These are phyloP conservation scores for Coemansia sp. DNA, from an alignment of 192 early-diverging fungal species.

Conservation along the genomic window DNA sequence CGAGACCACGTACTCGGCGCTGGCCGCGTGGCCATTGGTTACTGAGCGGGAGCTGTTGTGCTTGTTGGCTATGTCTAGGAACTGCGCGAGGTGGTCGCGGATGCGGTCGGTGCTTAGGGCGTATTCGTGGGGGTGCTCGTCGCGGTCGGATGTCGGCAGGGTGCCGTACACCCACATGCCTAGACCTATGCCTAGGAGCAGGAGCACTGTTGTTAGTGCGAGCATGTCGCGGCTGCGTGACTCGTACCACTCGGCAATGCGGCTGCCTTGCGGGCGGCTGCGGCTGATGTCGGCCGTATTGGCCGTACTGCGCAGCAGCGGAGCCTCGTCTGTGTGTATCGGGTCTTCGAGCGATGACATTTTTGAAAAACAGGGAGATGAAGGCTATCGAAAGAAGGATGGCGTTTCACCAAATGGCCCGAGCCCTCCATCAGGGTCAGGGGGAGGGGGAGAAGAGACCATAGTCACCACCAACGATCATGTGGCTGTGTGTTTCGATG, in stretches of 20 bases:
- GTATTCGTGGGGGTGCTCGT: conserved; percentile 43
- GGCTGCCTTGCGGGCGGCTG: conserved; percentile 3
- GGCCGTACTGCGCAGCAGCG: not conserved
- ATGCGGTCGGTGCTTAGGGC: conserved; percentile 40
- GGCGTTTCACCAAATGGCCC: too few relatives aligned
- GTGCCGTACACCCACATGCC: conserved; percentile 52
- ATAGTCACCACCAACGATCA: too few relatives aligned
- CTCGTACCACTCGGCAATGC: conserved; percentile 21
- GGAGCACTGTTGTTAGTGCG: conserved; percentile 27
- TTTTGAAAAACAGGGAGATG: not conserved
- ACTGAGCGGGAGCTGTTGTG: conserved; percentile 52
- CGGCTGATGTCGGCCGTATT: conserved; percentile 1
- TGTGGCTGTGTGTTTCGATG: too few relatives aligned
- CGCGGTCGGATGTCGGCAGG: conserved; percentile 42
- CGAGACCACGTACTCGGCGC: conserved; percentile 36
- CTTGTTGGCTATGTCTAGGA: conserved; percentile 35
- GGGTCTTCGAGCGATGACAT: not conserved
- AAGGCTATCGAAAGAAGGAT: not conserved
- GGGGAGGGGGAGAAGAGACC: too few relatives aligned
- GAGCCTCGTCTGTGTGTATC: not conserved
- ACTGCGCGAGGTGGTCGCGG: conserved; percentile 23
- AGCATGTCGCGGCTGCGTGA: conserved; percentile 29
- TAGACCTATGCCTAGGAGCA: conserved; percentile 31
- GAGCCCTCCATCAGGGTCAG: too few relatives aligned
- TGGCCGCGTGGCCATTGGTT: conserved; percentile 38